phyloP scores from a whole-genome alignment of 2,329 filamentous ascomycete species.

The Penicillium crustosum region DNA sequence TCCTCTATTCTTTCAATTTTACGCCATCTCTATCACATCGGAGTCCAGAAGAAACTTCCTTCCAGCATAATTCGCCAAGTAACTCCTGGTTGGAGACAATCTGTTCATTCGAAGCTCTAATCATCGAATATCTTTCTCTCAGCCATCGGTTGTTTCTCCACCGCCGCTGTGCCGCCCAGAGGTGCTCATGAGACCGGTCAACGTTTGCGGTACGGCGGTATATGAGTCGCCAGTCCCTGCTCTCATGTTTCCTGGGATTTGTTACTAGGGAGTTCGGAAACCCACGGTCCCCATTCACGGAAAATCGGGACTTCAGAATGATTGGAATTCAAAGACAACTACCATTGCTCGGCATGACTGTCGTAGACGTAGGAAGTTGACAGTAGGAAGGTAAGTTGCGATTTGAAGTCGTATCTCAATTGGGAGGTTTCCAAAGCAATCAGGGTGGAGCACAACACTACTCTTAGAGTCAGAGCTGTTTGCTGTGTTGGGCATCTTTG shows the following conservation, averaged over 20 bases:
- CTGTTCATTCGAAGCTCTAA: background rate
- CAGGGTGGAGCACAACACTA: background rate
- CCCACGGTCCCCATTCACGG: conserved; percentile 3
- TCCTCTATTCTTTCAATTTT: background rate
- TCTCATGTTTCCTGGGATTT: background rate
- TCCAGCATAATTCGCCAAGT: background rate
- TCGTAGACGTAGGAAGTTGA: conserved; percentile 8
- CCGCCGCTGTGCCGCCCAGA: background rate
- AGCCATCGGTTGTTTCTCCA: conserved; percentile 11
- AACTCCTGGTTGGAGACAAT: background rate
- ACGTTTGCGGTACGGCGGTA: conserved; percentile 6
- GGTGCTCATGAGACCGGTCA: background rate
- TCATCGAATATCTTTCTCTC: conserved; percentile 5
- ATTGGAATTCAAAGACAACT: conserved; percentile 4
- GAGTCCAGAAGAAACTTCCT: background rate
- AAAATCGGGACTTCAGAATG: conserved; percentile 7
- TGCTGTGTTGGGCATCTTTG: background rate
- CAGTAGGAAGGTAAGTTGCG: conserved; percentile 2
- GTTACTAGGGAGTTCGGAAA: background rate
- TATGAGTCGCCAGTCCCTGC: conserved; percentile 5
- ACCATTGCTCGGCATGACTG: conserved; percentile 9
- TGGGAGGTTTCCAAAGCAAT: conserved; percentile 3
- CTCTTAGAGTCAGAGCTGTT: background rate
- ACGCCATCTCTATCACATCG: background rate
- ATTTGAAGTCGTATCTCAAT: conserved; percentile 8